Evolutionary conservation across 495 filamentous ascomycete genomes (phyloP).

Genomic region (Extremus antarcticus): DNA sequence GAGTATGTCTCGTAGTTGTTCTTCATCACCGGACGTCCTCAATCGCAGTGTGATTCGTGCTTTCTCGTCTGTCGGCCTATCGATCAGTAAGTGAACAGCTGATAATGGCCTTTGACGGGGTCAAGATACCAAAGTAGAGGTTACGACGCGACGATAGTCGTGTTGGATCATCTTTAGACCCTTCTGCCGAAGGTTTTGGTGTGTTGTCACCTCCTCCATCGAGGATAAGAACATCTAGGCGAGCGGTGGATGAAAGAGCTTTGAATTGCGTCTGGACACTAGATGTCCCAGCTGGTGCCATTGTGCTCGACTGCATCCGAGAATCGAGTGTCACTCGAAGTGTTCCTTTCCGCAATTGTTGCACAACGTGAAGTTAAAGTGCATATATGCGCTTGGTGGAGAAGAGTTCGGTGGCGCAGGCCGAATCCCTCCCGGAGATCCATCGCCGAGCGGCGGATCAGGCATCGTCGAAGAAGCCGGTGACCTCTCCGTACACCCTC

Average conservation of each 20-base stretch:
- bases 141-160: constrained; percentile 7
- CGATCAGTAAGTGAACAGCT: constrained; percentile 10
- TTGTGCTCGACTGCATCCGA: too few relatives aligned
- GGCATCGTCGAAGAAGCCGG: too few relatives aligned
- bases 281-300: neutral
- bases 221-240: constrained; percentile 9
- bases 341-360: too few relatives aligned
- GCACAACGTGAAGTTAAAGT: too few relatives aligned
- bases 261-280: constrained; percentile 1
- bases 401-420: too few relatives aligned
- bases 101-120: neutral
- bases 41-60: constrained; percentile 8
- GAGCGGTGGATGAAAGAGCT: constrained; percentile 5
- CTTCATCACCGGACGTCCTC: neutral
- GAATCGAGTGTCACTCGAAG: too few relatives aligned
- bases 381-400: too few relatives aligned
- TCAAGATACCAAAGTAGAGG: constrained; percentile 15
- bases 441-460: too few relatives aligned
- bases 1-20: constrained; percentile 5
- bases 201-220: neutral
- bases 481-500: too few relatives aligned
- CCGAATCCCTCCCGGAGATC: too few relatives aligned
- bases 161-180: constrained; percentile 9
- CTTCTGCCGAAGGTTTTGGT: neutral
- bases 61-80: constrained; percentile 18